Conservation (phyloP, 345 rosid genomes). For the Moricandia arvensis region DNA sequence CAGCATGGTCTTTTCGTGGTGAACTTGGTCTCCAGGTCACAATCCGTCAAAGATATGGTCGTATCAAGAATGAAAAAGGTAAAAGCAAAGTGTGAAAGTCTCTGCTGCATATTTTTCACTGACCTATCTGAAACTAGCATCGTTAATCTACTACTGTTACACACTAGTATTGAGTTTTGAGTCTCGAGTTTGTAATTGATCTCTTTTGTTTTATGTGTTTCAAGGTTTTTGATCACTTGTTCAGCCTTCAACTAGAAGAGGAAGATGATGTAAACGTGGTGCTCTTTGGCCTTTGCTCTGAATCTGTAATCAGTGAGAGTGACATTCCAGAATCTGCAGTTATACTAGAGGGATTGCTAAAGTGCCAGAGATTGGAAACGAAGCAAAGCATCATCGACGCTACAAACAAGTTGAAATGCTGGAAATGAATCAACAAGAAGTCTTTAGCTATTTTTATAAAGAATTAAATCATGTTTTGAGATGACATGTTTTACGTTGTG, state of each 20-base stretch:
- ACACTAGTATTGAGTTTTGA: neutral
- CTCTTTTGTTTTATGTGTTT: neutral
- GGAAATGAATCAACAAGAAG: slow-evolving; percentile 33
- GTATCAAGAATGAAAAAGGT: slow-evolving; percentile 79
- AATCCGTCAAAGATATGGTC: slow-evolving; percentile 61
- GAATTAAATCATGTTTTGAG: neutral
- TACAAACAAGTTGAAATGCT: slow-evolving; percentile 59
- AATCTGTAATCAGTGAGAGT: slow-evolving; percentile 40
- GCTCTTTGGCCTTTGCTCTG: slow-evolving; percentile 60
- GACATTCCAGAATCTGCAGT: slow-evolving; percentile 47
- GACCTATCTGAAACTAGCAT: neutral
- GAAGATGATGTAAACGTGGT: slow-evolving; percentile 81
- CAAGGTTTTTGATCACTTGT: slow-evolving; percentile 70
- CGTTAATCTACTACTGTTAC: neutral
- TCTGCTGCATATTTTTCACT: slow-evolving; percentile 4
- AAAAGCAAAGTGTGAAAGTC: neutral
- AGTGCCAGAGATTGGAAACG: slow-evolving; percentile 51
- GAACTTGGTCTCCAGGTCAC: slow-evolving; percentile 86
- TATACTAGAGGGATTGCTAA: slow-evolving; percentile 53
- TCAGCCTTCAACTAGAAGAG: slow-evolving; percentile 78
- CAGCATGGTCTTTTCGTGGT: slow-evolving; percentile 76
- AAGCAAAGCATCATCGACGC: slow-evolving; percentile 55
- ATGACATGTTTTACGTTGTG: neutral
- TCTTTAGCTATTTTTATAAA: too few relatives aligned
- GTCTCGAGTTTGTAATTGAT: neutral